These are phyloP conservation scores for Coemansia sp. DNA, from an alignment of 192 early-diverging fungal genomes.

Conservation along the genomic window DNA sequence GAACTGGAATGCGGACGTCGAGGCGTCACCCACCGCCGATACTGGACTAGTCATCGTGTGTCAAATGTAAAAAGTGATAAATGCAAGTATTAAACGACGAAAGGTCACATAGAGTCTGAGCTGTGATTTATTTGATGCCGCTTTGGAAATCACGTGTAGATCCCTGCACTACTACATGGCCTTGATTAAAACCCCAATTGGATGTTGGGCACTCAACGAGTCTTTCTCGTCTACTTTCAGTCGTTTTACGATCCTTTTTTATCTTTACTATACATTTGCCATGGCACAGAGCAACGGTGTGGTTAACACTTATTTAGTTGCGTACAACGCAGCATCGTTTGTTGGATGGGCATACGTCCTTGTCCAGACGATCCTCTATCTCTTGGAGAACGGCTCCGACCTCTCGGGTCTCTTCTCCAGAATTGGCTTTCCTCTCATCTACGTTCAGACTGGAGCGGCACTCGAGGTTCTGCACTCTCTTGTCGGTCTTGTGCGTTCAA, in stretches of 20 bases:
- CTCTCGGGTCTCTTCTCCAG: conserved; percentile 61
- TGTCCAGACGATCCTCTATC: conserved; percentile 51
- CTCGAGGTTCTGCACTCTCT: conserved; percentile 71
- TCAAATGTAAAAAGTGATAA: not conserved
- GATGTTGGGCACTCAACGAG: too few species aligned
- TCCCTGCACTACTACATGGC: too few species aligned
- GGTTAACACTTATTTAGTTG: conserved; percentile 65
- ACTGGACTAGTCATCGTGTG: conserved; percentile 7
- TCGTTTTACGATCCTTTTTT: not conserved
- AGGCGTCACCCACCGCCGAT: not conserved
- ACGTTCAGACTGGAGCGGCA: conserved; percentile 79
- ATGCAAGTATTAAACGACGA: too few species aligned
- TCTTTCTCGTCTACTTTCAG: too few species aligned
- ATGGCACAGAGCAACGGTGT: conserved; percentile 26
- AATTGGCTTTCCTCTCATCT: conserved; percentile 60
- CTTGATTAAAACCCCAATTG: too few species aligned
- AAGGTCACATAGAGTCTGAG: too few species aligned
- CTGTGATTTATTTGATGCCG: too few species aligned
- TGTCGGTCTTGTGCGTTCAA: conserved; percentile 75
- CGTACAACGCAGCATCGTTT: conserved; percentile 82
- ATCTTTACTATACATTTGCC: not conserved
- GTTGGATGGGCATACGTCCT: conserved; percentile 81
- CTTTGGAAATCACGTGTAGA: too few species aligned
- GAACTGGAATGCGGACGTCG: conserved; percentile 56
- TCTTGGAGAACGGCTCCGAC: conserved; percentile 56